Conservation (phyloP, 352 stramenopile species). For the Globisporangium takayamanum region DNA sequence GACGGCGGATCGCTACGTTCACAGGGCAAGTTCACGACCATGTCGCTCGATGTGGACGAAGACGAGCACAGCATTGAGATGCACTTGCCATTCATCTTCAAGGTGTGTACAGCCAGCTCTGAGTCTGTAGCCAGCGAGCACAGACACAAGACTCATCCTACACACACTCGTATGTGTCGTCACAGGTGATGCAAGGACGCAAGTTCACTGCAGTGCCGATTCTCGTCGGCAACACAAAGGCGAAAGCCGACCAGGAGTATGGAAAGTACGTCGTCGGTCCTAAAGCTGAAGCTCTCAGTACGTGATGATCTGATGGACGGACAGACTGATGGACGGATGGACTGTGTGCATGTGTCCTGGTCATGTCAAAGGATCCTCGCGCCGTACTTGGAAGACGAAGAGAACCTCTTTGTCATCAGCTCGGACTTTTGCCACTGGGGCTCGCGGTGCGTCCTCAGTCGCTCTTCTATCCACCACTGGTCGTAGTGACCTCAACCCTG, state of each 20-base stretch:
- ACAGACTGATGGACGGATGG: too few species aligned
- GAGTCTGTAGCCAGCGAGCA: background rate
- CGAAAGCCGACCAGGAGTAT: slow-evolving; percentile 76
- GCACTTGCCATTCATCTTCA: slow-evolving; percentile 93
- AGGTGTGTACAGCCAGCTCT: slow-evolving; percentile 29
- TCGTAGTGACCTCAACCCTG: too few species aligned
- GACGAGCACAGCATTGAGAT: slow-evolving; percentile 97
- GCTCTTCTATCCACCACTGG: background rate
- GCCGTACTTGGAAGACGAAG: slow-evolving; percentile 86
- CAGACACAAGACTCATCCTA: too few species aligned
- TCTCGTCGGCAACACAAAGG: slow-evolving; percentile 93
- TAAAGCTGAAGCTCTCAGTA: background rate
- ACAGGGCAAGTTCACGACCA: slow-evolving; percentile 68
- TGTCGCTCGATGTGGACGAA: slow-evolving; percentile 89
- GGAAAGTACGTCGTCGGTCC: slow-evolving; percentile 44
- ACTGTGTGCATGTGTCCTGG: background rate
- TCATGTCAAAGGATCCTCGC: slow-evolving; percentile 69
- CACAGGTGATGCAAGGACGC: slow-evolving; percentile 57
- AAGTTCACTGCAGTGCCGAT: slow-evolving; percentile 92
- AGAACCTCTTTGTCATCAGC: slow-evolving; percentile 95
- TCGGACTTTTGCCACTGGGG: slow-evolving; percentile 98
- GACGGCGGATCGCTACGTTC: background rate
- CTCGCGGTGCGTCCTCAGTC: slow-evolving; percentile 28
- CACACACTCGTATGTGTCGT: background rate
- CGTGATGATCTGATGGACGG: background rate